Base-by-base conservation (phyloP, 371 early-diverging fungal genomes). In the Mucor ambiguus region DNA sequence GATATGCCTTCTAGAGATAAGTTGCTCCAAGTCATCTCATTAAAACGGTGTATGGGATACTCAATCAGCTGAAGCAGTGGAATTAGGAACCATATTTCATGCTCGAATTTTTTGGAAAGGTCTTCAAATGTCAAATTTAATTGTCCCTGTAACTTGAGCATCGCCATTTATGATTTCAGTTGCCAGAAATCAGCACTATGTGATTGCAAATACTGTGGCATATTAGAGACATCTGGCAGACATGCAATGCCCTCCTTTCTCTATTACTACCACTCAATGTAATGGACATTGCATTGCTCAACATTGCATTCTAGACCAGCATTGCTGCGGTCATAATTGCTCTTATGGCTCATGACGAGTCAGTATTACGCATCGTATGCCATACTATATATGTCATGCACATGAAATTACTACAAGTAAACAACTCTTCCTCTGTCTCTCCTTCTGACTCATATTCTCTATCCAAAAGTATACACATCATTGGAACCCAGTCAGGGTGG, bases 401-500 rank as follows among this genome's bases (percentile, higher is more conserved):
- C n/a, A n/a, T n/a, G n/a, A n/a, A n/a, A n/a, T n/a, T n/a, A n/a
- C n/a, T n/a, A n/a, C n/a, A 35, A 35, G 37, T 35, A 24, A 48
- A 48, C 46, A 46, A n/a, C n/a, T n/a, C n/a, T n/a, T n/a, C n/a
- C n/a, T n/a, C n/a, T n/a, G n/a, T n/a, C n/a, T n/a, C n/a, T n/a
- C 1, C 6, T 16, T 28, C 52, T 56, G 35, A 56, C 57, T 56
- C 57, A 30, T 54, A 16, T 26, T 54, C 26, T 29, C 10, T 18
- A 30, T 32, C 24, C 22, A 24, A 30, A 56, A 56, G 18, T 6
- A 35, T 35, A 35, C 37, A 33, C 28, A 11, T 24, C 52, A 52
- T 52, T 52, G 5, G 52, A 52, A 52, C 52, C 52, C 52, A 52
- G 52, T 52, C 52, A 52, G 11, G 52, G 28, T 52, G 52, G 52